Percentiles rank a stretch among this genome's conserved stretches.
Conservation (phyloP, 225 moss, liverwort and hornwort species). For the Straminergon stramineum region DNA sequence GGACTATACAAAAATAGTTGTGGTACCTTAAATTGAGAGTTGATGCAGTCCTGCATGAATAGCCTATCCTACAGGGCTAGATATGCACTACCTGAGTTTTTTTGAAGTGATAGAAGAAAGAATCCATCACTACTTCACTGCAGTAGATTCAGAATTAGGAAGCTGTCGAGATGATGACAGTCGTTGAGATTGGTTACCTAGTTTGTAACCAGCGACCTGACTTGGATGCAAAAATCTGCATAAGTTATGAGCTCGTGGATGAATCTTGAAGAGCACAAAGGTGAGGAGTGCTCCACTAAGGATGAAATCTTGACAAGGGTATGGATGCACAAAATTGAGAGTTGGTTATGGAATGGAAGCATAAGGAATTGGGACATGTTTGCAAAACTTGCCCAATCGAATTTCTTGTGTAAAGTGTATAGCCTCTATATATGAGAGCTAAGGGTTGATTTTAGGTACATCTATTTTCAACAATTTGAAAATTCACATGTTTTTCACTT, state of each 20-base stretch:
- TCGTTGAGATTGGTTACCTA: background rate
- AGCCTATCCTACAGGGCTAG: background rate
- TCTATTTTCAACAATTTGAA: fast-evolving
- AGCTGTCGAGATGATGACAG: background rate
- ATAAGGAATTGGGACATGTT: background rate
- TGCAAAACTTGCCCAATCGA: background rate
- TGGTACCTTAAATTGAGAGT: background rate
- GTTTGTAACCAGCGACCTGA: fast-evolving
- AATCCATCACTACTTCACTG: background rate
- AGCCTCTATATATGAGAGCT: fast-evolving
- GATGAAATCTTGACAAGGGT: background rate
- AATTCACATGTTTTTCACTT: no score
- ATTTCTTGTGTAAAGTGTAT: background rate
- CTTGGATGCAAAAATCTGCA: background rate
- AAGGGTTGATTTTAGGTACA: background rate
- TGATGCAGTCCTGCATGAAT: background rate
- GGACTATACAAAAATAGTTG: background rate
- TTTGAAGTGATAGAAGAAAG: background rate
- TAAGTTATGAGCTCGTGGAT: no score
- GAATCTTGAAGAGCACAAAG: background rate
- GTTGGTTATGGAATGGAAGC: background rate
- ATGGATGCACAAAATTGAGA: background rate
- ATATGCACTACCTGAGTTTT: background rate
- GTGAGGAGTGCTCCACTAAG: background rate
- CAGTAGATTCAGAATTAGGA: background rate